Conservation (phyloP, 768 basidiomycete species). For the Antrodiella citrinella region DNA sequence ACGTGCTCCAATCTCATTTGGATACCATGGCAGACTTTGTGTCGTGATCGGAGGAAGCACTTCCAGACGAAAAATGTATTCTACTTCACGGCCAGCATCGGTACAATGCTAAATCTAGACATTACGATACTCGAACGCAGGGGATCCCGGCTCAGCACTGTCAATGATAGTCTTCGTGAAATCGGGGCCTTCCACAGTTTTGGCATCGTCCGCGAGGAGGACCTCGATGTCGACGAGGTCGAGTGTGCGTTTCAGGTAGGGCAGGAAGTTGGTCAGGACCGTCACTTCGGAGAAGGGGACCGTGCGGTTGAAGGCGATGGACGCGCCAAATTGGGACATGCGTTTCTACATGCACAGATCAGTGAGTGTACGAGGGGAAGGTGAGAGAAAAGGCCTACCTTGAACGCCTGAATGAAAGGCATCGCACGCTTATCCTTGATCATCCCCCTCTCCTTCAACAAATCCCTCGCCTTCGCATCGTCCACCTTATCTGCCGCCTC, state of each 20-base stretch:
- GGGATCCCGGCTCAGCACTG: constrained; percentile 79
- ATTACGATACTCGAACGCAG: constrained; percentile 85
- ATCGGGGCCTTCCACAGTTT: constrained; percentile 44
- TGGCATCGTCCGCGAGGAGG: constrained; percentile 59
- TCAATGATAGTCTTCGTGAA: constrained; percentile 69
- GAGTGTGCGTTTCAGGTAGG: constrained; percentile 77
- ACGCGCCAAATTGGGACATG: constrained; percentile 65
- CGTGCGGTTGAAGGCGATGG: constrained; percentile 73
- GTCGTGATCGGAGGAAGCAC: too few species aligned
- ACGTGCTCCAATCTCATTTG: too few species aligned
- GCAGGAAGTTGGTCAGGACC: constrained; percentile 59
- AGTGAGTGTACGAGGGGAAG: constrained; percentile 3
- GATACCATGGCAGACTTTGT: too few species aligned
- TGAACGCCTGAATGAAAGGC: constrained; percentile 92
- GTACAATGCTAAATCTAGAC: constrained; percentile 27
- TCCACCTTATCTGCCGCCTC: constrained; percentile 60
- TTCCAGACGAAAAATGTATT: too few species aligned
- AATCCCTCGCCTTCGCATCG: constrained; percentile 66
- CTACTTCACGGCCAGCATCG: too few species aligned
- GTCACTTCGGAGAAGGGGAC: constrained; percentile 78
- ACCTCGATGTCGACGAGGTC: constrained; percentile 65
- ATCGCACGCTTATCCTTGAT: constrained; percentile 95
- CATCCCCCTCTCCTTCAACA: constrained; percentile 62
- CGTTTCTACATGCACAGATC: constrained; percentile 53
- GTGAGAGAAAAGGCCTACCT: constrained; percentile 48